Percentiles rank a stretch among this genome's conserved stretches.
Conservation (phyloP, 2,329 filamentous ascomycete species). For the Chaetomium strumarium region DNA sequence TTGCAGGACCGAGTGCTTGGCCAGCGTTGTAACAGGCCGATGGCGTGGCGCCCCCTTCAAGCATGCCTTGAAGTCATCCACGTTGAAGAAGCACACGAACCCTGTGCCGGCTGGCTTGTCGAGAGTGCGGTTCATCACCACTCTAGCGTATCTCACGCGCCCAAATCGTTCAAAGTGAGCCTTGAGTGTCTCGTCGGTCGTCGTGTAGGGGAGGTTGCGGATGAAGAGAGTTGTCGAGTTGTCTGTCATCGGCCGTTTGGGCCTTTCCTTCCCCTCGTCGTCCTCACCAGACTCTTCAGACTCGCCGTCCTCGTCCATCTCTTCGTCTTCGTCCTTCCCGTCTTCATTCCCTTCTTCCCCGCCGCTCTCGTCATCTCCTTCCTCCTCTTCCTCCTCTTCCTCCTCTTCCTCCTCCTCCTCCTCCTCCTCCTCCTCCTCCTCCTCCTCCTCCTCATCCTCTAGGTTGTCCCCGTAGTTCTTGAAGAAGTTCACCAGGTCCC, state of each 20-base stretch:
- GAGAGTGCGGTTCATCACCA: constrained; percentile 81
- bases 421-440: constrained; percentile 37
- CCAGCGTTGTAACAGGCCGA: constrained; percentile 39
- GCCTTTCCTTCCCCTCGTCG: constrained; percentile 34
- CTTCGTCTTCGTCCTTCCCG: constrained; percentile 37
- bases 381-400: constrained; percentile 32
- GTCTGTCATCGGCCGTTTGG: constrained; percentile 43
- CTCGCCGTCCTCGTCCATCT: constrained; percentile 39
- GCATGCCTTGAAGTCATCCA: constrained; percentile 69
- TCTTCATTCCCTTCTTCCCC: constrained; percentile 41
- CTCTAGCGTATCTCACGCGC: constrained; percentile 79
- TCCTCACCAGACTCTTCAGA: constrained; percentile 37
- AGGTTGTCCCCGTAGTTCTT: constrained; percentile 52
- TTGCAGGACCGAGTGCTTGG: constrained; percentile 78
- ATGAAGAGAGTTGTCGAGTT: constrained; percentile 81
- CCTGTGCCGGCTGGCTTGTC: constrained; percentile 86
- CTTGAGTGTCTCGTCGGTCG: constrained; percentile 74
- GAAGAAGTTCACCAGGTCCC: constrained; percentile 48
- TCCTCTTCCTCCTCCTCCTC: constrained; percentile 34
- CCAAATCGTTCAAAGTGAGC: constrained; percentile 87
- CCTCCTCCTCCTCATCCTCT: constrained; percentile 50
- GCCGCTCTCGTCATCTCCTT: constrained; percentile 38
- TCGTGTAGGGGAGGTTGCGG: constrained; percentile 87
- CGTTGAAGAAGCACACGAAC: constrained; percentile 86
- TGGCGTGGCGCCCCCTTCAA: constrained; percentile 66